phyloP scores from a whole-genome alignment of 805 yeast genomes.

The Wickerhamomyces queroliae region DNA sequence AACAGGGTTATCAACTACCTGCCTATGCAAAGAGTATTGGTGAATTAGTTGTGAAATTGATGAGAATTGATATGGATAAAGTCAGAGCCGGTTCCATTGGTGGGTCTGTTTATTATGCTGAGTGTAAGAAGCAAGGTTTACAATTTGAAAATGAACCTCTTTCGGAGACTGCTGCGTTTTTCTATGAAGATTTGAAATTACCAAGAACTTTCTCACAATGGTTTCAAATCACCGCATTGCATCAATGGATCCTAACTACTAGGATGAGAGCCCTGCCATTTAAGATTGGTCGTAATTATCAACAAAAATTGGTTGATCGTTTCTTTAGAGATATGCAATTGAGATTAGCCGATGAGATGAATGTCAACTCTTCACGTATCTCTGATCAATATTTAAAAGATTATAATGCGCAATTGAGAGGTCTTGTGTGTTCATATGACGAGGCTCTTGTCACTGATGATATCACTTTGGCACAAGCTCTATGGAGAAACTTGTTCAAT shows the following conservation, averaged over 20 bases:
- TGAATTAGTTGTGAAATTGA: constrained; percentile 50
- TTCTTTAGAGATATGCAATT: constrained; percentile 86
- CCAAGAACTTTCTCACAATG: constrained; percentile 92
- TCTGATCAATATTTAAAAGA: constrained; percentile 86
- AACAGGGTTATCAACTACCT: constrained; percentile 33
- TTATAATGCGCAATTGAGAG: constrained; percentile 85
- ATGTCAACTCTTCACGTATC: constrained; percentile 72
- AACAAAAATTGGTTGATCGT: constrained; percentile 86
- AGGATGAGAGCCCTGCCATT: constrained; percentile 97
- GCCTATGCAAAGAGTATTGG: constrained; percentile 54
- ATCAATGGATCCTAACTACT: constrained; percentile 88
- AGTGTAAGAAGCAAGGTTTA: constrained; percentile 81
- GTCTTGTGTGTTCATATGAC: constrained; percentile 85
- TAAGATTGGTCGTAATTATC: constrained; percentile 82
- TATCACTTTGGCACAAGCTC: constrained; percentile 67
- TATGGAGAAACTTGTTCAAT: constrained; percentile 89
- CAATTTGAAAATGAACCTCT: constrained; percentile 70
- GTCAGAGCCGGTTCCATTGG: constrained; percentile 93
- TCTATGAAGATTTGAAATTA: constrained; percentile 76
- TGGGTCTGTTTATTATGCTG: constrained; percentile 80
- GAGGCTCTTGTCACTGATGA: constrained; percentile 84
- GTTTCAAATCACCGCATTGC: constrained; percentile 89
- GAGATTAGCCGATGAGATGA: constrained; percentile 80
- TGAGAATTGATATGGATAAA: constrained; percentile 85
- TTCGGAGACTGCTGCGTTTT: constrained; percentile 71